Conservation (phyloP, 495 filamentous ascomycete species). For the Staphylotrichum tortipilum region DNA sequence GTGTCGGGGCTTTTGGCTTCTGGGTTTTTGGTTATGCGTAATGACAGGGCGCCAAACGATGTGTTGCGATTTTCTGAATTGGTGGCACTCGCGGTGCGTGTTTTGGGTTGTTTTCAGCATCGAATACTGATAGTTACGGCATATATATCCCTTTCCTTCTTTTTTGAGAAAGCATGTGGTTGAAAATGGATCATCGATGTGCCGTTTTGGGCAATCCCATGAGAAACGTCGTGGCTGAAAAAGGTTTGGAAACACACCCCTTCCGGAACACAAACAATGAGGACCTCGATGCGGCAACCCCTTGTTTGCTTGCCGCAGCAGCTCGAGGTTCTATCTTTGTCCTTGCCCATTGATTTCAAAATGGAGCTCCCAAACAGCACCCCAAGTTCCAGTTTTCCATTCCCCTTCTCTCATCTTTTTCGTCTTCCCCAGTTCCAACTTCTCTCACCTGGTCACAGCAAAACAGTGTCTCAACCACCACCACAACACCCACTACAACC, state of each 20-base stretch:
- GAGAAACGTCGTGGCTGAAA: no score
- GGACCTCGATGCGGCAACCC: no score
- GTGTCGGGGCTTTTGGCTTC: background rate
- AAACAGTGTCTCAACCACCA: background rate
- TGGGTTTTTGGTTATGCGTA: no score
- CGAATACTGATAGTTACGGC: no score
- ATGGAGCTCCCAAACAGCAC: background rate
- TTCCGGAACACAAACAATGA: slow-evolving; percentile 2
- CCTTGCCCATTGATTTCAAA: background rate
- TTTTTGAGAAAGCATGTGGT: no score
- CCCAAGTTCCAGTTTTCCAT: background rate
- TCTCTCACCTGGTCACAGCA: no score
- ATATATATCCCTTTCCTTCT: background rate
- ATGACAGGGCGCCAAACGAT: no score
- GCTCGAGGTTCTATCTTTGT: background rate
- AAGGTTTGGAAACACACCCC: background rate
- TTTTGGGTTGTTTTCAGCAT: no score
- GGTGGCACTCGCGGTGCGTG: background rate
- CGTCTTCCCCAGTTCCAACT: no score
- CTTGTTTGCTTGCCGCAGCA: background rate
- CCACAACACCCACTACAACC: background rate
- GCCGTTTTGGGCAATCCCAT: background rate
- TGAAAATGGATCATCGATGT: no score
- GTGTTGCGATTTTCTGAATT: no score
- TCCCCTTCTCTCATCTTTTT: no score